Conservation (phyloP, 805 yeast genomes). For the Hanseniaspora mollemarum region DNA sequence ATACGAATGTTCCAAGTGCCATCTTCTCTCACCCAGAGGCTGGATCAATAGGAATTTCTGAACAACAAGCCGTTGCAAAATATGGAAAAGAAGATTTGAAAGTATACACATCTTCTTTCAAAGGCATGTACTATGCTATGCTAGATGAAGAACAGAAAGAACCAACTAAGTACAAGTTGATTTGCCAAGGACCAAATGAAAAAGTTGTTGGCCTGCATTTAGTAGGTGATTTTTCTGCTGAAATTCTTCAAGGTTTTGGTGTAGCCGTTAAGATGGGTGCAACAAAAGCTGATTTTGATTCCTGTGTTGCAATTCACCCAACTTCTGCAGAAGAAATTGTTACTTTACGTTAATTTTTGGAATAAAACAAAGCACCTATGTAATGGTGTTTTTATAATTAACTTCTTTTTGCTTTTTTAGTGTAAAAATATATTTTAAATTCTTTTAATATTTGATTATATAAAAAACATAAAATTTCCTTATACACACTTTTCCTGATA, state of each 20-base stretch:
- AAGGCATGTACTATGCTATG: slow-evolving; percentile 89
- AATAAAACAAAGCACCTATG: not conserved
- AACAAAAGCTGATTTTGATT: slow-evolving; percentile 89
- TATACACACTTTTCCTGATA: not conserved
- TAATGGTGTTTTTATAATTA: too few relatives aligned
- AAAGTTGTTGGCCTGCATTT: slow-evolving; percentile 92
- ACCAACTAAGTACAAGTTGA: slow-evolving; percentile 77
- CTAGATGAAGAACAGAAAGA: slow-evolving; percentile 49
- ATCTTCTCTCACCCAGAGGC: slow-evolving; percentile 98
- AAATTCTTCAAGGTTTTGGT: slow-evolving; percentile 95
- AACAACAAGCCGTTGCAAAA: slow-evolving; percentile 61
- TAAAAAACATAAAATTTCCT: not conserved
- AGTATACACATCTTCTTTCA: slow-evolving; percentile 70
- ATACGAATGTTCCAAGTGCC: slow-evolving; percentile 80
- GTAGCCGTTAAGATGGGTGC: slow-evolving; percentile 99
- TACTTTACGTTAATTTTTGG: slow-evolving; percentile 37
- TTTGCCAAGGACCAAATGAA: slow-evolving; percentile 69
- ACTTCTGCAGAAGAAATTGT: slow-evolving; percentile 97
- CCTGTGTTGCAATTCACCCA: slow-evolving; percentile 96
- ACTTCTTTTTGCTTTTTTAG: not conserved
- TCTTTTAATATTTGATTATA: not conserved
- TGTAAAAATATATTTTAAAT: not conserved
- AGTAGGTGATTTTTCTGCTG: slow-evolving; percentile 83
- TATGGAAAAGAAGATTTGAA: slow-evolving; percentile 74
- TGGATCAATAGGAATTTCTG: slow-evolving; percentile 82